Evolutionary conservation across 164 flowering plant genomes (phyloP), one percentile per base, ranked within the genome.

Genomic region (Amborella trichopoda): DNA sequence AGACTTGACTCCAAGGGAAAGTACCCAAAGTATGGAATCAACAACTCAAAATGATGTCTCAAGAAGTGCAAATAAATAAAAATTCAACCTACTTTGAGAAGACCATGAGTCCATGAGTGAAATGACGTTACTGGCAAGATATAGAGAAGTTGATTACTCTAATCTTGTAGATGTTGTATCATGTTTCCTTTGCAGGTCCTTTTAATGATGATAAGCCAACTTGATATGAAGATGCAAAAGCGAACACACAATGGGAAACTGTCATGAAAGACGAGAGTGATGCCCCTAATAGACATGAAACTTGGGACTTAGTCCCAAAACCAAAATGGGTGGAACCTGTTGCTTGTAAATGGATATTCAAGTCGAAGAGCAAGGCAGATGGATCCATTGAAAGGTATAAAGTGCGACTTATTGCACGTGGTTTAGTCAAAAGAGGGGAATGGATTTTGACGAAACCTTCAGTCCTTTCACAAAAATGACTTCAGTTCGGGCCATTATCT

Each of bases 371-470:
- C 3, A 62, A 30, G 36, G 28, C 49, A 1, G 53, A 56, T 52
- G 58, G 58, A 0, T 26, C 53, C 3, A 42, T 51, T 17, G 54
- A 56, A 8, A 50, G 48, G 26, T 56, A 30, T 24, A 62, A 62
- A 46, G 48, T 49, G 23, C 42, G 44, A 1, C 44, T 62, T 4
- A 56, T 62, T 40, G 62, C 58, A 5, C 30, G 58, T 14, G 57
- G 58, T 3, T 62, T 62, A 18, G 54, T 17, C 54, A 62, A 32
- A 23, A 37, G n/a, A 51, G 56, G 40, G 62, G 58, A 8, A 1
- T 51, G 17, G 54, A 62, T 18, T 62, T 56, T 26, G 58, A 62
- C 19, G 62, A 56, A 28, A 46, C 61, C 14, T 53, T 53, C 26
- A 43, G 57, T 19, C 49, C 49, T 32, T 23, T 30, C 10, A 41